Percentiles rank a stretch among this genome's conserved stretches.
phyloP scores from a whole-genome alignment of 179 eudicot genomes.

The Gypsophila paniculata region DNA sequence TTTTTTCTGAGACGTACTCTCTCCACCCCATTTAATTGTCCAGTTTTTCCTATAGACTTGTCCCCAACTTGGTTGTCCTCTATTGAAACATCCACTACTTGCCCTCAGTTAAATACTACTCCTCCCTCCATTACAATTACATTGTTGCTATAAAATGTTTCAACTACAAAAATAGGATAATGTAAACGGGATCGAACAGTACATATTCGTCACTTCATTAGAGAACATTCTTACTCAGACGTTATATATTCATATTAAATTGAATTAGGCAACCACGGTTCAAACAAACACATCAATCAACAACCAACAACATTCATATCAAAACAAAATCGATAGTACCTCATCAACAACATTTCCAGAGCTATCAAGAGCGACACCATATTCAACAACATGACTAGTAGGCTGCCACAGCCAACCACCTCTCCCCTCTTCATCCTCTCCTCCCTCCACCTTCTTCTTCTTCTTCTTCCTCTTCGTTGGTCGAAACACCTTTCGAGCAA shows the following conservation, averaged over 20 bases:
- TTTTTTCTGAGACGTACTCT: too few relatives aligned
- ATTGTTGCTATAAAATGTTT: too few relatives aligned
- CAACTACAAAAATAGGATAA: too few relatives aligned
- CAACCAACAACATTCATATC: neutral
- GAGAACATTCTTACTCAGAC: too few relatives aligned
- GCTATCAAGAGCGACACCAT: conserved; percentile 64
- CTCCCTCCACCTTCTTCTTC: conserved; percentile 12
- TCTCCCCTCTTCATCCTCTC: conserved; percentile 4
- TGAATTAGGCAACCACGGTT: neutral
- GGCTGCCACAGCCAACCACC: conserved; percentile 53
- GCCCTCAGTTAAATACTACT: too few relatives aligned
- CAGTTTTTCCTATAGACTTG: too few relatives aligned
- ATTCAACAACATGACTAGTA: conserved; percentile 76
- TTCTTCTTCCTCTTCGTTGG: conserved; percentile 25
- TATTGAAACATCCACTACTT: too few relatives aligned
- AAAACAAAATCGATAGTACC: conserved; percentile 34
- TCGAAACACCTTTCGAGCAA: conserved; percentile 55
- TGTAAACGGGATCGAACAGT: too few relatives aligned
- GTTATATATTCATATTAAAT: neutral
- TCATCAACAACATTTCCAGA: conserved; percentile 71
- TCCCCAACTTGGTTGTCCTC: too few relatives aligned
- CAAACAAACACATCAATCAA: neutral
- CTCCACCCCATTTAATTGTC: too few relatives aligned
- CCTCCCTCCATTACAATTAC: too few relatives aligned
- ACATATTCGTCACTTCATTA: too few relatives aligned